Conservation (phyloP, 495 filamentous ascomycete species). For the Penicillium herquei region DNA sequence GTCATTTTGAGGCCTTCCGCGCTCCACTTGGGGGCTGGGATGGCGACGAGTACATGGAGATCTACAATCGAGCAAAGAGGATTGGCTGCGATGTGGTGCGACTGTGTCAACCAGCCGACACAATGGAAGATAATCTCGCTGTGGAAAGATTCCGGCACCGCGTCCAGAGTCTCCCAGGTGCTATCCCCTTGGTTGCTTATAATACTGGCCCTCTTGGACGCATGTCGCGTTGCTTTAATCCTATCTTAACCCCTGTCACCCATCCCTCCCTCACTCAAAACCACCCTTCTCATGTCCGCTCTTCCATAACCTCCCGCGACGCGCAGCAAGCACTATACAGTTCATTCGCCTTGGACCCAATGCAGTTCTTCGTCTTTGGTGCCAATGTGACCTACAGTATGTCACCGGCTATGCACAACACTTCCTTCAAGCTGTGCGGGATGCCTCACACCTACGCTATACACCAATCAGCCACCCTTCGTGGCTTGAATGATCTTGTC, state of each 20-base stretch:
- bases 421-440: slow-evolving; percentile 65
- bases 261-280: slow-evolving; percentile 29
- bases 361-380: slow-evolving; percentile 45
- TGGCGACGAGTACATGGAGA: slow-evolving; percentile 29
- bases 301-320: slow-evolving; percentile 43
- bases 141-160: slow-evolving; percentile 39
- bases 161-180: slow-evolving; percentile 27
- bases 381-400: slow-evolving; percentile 45
- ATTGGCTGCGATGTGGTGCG: slow-evolving; percentile 52
- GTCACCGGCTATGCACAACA: slow-evolving; percentile 63
- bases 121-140: slow-evolving; percentile 41
- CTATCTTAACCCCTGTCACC: slow-evolving; percentile 61
- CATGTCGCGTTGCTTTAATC: slow-evolving; percentile 61
- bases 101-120: slow-evolving; percentile 38
- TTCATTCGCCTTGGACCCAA: slow-evolving; percentile 54
- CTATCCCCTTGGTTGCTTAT: slow-evolving; percentile 63
- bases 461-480: slow-evolving; percentile 63
- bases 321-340: slow-evolving; percentile 49
- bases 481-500: slow-evolving; percentile 63
- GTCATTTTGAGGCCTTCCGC: slow-evolving; percentile 53
- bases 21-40: slow-evolving; percentile 45
- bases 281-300: slow-evolving; percentile 21
- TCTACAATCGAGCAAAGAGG: slow-evolving; percentile 43
- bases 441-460: slow-evolving; percentile 71
- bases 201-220: slow-evolving; percentile 67